These are phyloP conservation scores for Helminthosporium solani DNA, from an alignment of 2,329 filamentous ascomycete species.

Conservation along the genomic window DNA sequence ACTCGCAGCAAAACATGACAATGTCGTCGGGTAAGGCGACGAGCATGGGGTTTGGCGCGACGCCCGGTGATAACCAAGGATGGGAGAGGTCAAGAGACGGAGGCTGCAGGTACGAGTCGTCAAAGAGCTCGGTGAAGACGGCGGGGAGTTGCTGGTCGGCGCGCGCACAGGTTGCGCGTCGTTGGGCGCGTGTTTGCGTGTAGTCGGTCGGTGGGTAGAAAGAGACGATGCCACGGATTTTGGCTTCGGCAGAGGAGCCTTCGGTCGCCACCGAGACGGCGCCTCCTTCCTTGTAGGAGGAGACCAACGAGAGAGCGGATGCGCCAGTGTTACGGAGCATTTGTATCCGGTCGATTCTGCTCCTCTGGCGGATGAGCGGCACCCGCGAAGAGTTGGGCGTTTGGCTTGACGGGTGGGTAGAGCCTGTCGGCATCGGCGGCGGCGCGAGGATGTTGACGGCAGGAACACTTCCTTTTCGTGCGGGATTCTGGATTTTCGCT, in stretches of 20 bases:
- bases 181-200: constrained; percentile 59
- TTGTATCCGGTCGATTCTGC: constrained; percentile 36
- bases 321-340: constrained; percentile 37
- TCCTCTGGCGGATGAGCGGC: constrained; percentile 33
- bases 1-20: constrained; percentile 64
- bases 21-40: constrained; percentile 58
- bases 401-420: constrained; percentile 16
- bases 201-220: constrained; percentile 67
- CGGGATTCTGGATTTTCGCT: constrained; percentile 26
- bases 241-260: constrained; percentile 42
- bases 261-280: constrained; percentile 36
- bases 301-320: constrained; percentile 38
- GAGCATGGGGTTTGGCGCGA: constrained; percentile 57
- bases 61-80: constrained; percentile 60
- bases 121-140: constrained; percentile 54
- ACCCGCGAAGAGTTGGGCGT: constrained; percentile 36
- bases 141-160: constrained; percentile 54
- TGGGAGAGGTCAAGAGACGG: constrained; percentile 53
- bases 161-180: constrained; percentile 56
- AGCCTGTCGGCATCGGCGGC: constrained; percentile 12
- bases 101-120: constrained; percentile 53
- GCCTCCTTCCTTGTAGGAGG: constrained; percentile 38
- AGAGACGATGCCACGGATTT: constrained; percentile 58
- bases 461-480: constrained; percentile 29
- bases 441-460: constrained; percentile 17